phyloP scores from a whole-genome alignment of 2,329 filamentous ascomycete genomes.

The Tolypocladium pustulatum region DNA sequence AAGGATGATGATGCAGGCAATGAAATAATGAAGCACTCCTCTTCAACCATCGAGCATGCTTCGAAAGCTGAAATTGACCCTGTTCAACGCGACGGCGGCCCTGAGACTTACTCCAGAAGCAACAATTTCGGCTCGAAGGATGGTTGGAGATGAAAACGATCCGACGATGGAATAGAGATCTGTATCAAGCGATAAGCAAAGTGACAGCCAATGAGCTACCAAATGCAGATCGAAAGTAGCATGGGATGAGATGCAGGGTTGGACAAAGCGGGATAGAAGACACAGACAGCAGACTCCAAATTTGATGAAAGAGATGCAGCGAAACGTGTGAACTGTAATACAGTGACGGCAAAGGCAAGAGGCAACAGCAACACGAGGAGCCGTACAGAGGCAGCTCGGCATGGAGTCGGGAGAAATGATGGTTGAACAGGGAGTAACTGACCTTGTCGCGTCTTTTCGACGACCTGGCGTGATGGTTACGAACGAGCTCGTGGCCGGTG shows the following conservation, averaged over 20 bases:
- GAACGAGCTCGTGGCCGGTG: constrained; percentile 19
- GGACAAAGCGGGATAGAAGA: not conserved
- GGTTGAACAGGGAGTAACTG: constrained; percentile 6
- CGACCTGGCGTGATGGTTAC: constrained; percentile 17
- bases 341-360: not conserved
- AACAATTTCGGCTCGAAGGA: constrained; percentile 19
- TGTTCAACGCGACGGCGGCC: not conserved
- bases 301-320: not conserved
- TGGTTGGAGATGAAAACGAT: constrained; percentile 20
- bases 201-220: not conserved
- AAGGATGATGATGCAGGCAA: not conserved
- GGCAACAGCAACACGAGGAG: not conserved
- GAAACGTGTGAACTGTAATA: not conserved
- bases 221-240: not conserved
- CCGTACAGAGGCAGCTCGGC: not conserved
- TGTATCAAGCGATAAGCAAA: constrained; percentile 6
- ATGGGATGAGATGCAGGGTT: not conserved
- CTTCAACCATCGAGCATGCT: not conserved
- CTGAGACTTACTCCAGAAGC: constrained; percentile 17
- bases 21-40: not conserved
- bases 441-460: constrained; percentile 17
- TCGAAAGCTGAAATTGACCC: not conserved
- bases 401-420: not conserved
- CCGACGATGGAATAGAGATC: constrained; percentile 18
- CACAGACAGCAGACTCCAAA: not conserved